These are phyloP conservation scores for Yamadazyma buinensis DNA, from an alignment of 1,139 yeast genomes.

Conservation along the genomic window DNA sequence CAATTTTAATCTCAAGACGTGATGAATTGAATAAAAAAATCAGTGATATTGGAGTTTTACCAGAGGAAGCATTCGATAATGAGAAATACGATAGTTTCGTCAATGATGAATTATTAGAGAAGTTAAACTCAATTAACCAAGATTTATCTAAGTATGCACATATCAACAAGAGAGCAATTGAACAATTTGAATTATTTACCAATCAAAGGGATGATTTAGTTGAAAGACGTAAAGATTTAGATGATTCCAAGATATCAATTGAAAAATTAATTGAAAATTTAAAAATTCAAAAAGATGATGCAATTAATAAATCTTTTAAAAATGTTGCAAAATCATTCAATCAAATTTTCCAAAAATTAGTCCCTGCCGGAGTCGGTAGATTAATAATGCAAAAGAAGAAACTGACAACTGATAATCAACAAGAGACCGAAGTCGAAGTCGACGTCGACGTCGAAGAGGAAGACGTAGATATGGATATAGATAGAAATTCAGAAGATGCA, in stretches of 20 bases:
- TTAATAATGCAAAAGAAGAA: slow-evolving; percentile 58
- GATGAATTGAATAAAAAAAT: slow-evolving; percentile 73
- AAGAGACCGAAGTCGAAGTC: slow-evolving; percentile 2
- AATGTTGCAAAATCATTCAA: slow-evolving; percentile 73
- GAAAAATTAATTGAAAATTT: slow-evolving; percentile 68
- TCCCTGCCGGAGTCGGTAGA: slow-evolving; percentile 79
- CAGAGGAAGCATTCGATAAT: slow-evolving; percentile 72
- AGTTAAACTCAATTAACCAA: slow-evolving; percentile 55
- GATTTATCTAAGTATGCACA: slow-evolving; percentile 65
- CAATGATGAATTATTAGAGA: slow-evolving; percentile 53
- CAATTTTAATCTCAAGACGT: slow-evolving; percentile 57
- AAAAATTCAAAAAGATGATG: slow-evolving; percentile 76
- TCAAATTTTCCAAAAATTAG: slow-evolving; percentile 72
- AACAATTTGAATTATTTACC: slow-evolving; percentile 73
- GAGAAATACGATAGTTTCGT: slow-evolving; percentile 38
- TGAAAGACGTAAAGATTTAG: slow-evolving; percentile 65
- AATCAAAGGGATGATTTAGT: slow-evolving; percentile 67
- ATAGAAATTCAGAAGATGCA: slow-evolving; percentile 14
- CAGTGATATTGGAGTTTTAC: slow-evolving; percentile 79
- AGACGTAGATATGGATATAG: slow-evolving; percentile 12
- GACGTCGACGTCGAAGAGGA: slow-evolving; percentile 17
- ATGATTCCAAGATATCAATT: slow-evolving; percentile 67
- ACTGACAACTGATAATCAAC: slow-evolving; percentile 14
- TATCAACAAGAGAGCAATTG: slow-evolving; percentile 87
- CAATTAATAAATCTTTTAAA: slow-evolving; percentile 73